phyloP scores from a whole-genome alignment of 306 rosid species.

The Quercus agrifolia region DNA sequence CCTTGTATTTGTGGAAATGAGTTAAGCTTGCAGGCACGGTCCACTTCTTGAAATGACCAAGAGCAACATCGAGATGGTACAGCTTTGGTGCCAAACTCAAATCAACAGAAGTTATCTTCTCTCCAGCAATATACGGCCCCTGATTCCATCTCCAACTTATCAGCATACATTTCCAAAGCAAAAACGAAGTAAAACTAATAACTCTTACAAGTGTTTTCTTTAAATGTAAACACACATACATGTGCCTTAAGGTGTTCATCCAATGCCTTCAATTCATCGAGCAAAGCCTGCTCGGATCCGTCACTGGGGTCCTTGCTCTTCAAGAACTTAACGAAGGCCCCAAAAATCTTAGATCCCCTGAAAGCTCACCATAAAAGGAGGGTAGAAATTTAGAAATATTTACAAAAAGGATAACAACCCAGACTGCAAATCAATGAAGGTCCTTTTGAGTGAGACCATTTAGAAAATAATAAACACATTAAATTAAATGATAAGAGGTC shows the following conservation, averaged over 20 bases:
- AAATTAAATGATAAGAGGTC: neutral
- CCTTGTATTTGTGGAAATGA: conserved; percentile 48
- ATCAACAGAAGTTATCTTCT: conserved; percentile 78
- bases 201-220: neutral
- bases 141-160: conserved; percentile 29
- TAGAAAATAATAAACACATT: neutral
- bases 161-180: conserved; percentile 1
- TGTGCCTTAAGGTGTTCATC: conserved; percentile 79
- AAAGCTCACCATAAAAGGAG: neutral
- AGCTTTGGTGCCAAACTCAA: conserved; percentile 91
- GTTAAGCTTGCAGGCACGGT: conserved; percentile 53
- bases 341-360: conserved; percentile 84
- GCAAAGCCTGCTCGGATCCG: conserved; percentile 80
- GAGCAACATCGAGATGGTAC: conserved; percentile 70
- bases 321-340: conserved; percentile 56
- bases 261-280: conserved; percentile 67
- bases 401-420: neutral
- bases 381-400: neutral
- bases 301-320: conserved; percentile 87
- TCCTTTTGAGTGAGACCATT: neutral
- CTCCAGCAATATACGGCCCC: conserved; percentile 93
- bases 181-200: neutral
- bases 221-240: conserved; percentile 37
- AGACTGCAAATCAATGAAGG: neutral
- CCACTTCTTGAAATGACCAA: conserved; percentile 90